phyloP scores from a whole-genome alignment of 2,329 filamentous ascomycete species.

The Neophaeococcomyces mojaviensis region DNA sequence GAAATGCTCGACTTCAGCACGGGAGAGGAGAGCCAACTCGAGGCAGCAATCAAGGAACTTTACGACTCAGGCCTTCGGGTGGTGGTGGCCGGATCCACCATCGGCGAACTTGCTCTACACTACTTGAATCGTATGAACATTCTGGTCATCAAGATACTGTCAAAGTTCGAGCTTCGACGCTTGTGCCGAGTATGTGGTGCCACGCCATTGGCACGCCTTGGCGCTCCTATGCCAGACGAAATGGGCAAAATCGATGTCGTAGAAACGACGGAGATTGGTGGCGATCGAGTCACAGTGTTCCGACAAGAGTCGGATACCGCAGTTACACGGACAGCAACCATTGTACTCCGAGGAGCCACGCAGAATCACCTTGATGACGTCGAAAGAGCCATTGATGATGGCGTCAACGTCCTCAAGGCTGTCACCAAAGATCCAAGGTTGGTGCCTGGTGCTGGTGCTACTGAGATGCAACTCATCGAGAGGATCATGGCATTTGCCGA shows the following conservation, averaged over 20 bases:
- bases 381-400: conserved; percentile 93
- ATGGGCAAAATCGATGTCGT: conserved; percentile 94
- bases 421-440: conserved; percentile 88
- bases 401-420: conserved; percentile 97
- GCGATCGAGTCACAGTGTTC: conserved; percentile 97
- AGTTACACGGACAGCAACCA: conserved; percentile 81
- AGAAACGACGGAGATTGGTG: conserved; percentile 94
- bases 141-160: conserved; percentile 90
- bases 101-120: conserved; percentile 92
- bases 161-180: conserved; percentile 93
- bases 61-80: conserved; percentile 90
- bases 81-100: conserved; percentile 82
- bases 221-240: conserved; percentile 99
- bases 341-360: conserved; percentile 89
- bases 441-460: conserved; percentile 88
- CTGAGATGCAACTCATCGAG: conserved; percentile 89
- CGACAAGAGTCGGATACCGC: conserved; percentile 76
- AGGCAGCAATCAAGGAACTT: conserved; percentile 86
- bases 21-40: conserved; percentile 88
- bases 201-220: conserved; percentile 88
- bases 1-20: conserved; percentile 99
- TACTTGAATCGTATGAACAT: conserved; percentile 98
- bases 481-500: conserved; percentile 84
- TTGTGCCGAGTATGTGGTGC: conserved; percentile 94
- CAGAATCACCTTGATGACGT: conserved; percentile 98